Conservation (phyloP, 768 basidiomycete genomes). For the Kwoniella newhampshirensis region DNA sequence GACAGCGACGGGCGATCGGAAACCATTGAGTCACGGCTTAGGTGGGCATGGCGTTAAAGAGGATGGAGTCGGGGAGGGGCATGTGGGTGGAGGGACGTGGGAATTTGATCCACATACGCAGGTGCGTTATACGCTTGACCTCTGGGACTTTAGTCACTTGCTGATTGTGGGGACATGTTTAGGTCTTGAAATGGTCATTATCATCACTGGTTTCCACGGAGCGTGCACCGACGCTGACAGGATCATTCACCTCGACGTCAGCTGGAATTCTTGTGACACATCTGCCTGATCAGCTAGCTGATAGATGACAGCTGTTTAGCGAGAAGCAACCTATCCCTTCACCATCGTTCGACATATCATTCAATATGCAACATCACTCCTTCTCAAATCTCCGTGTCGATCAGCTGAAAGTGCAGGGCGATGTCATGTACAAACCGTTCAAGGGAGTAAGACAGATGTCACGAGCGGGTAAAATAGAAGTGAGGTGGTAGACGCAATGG, state of each 20-base stretch:
- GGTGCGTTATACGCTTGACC: constrained; percentile 54
- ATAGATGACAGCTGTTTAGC: no score
- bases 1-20: constrained; percentile 57
- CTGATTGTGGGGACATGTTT: not conserved
- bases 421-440: constrained; percentile 83
- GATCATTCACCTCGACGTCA: constrained; percentile 71
- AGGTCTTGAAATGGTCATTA: constrained; percentile 80
- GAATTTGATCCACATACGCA: constrained; percentile 69
- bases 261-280: no score
- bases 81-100: constrained; percentile 66
- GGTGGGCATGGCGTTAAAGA: constrained; percentile 10
- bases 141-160: constrained; percentile 2
- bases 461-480: constrained; percentile 67
- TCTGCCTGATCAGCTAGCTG: no score
- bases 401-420: constrained; percentile 69
- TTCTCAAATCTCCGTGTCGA: constrained; percentile 82
- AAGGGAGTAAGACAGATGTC: constrained; percentile 78
- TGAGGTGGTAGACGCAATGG: constrained; percentile 57
- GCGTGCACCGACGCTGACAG: constrained; percentile 68
- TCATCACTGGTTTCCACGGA: constrained; percentile 64
- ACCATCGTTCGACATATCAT: constrained; percentile 70
- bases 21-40: constrained; percentile 14
- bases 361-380: constrained; percentile 68
- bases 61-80: constrained; percentile 32
- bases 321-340: constrained; percentile 63